Evolutionary conservation across 2,329 filamentous ascomycete species (phyloP), one percentile per base, ranked within the genome.

Genomic region (Aspergillus ochraceoroseus): DNA sequence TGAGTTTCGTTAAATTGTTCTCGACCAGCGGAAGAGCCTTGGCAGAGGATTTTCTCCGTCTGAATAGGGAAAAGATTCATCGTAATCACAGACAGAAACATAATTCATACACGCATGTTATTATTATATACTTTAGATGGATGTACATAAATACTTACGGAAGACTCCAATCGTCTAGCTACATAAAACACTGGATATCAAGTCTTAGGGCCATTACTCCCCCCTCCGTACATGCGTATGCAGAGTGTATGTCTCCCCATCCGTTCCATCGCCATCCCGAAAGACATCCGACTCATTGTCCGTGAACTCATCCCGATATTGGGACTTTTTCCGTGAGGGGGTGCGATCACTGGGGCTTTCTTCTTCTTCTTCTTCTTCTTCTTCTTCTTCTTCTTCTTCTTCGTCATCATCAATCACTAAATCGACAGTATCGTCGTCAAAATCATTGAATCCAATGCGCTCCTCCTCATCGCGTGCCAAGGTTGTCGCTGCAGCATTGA

Each of bases 261-360:
- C 61, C 9, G 60, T 53, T 5, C 59, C 64, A 46, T 68, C 68
- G 17, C 64, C 64, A 45, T 63, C 63, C 22, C 59, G 54, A 48
- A 71, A 70, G 29, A 69, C 61, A 52, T 73, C 68, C 38, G 73
- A 72, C 43, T 75, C 66, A 52, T 73, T 72, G 52, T 73, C 73
- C 13, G 68, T 71, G 47, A 74, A 76, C 19, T 75, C 72, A 39
- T 76, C 72, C 44, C 71, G 68, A 70, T 79, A 66, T 65, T 72
- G 54, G 68, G 40, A 44, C 34, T 53, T 55, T 38, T 48, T 53
- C 43, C 46, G 49, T 26, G 47, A 46, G 8, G 48, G 44, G 7
- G 56, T 53, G 41, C 48, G 53, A 27, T 57, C 59, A 33, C 54
- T 53, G 25, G 60, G 53, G 35, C 57, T 59, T 12, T 74, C n/a